Evolutionary conservation across 2,329 filamentous ascomycete genomes (phyloP).

Genomic region (Fusarium xylarioides): DNA sequence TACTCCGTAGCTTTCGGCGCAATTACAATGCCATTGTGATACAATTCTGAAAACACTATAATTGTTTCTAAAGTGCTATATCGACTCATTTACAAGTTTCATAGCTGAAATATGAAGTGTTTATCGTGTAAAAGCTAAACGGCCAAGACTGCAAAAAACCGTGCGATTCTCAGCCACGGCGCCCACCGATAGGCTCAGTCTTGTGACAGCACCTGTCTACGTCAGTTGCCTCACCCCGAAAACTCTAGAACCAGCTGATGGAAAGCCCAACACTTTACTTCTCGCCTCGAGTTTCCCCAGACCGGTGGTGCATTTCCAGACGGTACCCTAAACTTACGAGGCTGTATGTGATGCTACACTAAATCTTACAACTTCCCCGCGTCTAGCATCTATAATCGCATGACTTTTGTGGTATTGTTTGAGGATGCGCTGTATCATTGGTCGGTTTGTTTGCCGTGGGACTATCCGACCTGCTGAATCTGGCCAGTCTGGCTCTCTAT

Average conservation of each 20-base stretch:
- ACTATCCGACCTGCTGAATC: background rate
- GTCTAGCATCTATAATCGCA: constrained; percentile 2
- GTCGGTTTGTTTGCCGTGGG: background rate
- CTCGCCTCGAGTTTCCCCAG: constrained; percentile 28
- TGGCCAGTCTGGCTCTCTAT: background rate
- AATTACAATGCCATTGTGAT: background rate
- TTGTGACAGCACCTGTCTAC: constrained; percentile 20
- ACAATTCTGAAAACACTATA: background rate
- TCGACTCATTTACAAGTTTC: background rate
- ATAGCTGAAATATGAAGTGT: background rate
- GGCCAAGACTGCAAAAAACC: constrained; percentile 1
- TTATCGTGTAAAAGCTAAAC: background rate
- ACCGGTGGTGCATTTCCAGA: constrained; percentile 5
- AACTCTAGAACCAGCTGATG: constrained; percentile 6
- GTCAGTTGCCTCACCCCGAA: constrained; percentile 2
- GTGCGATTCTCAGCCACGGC: constrained; percentile 22
- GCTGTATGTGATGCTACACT: constrained; percentile 5
- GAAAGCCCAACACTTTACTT: background rate
- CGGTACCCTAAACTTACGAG: constrained; percentile 12
- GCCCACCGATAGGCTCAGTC: constrained; percentile 9
- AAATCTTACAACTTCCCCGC: constrained; percentile 32
- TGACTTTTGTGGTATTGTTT: background rate
- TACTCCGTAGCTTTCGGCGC: background rate
- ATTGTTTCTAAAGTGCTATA: background rate
- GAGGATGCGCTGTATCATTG: background rate